phyloP scores from a whole-genome alignment of 148 eudicot species.

The Camellia lanceoleosa region DNA sequence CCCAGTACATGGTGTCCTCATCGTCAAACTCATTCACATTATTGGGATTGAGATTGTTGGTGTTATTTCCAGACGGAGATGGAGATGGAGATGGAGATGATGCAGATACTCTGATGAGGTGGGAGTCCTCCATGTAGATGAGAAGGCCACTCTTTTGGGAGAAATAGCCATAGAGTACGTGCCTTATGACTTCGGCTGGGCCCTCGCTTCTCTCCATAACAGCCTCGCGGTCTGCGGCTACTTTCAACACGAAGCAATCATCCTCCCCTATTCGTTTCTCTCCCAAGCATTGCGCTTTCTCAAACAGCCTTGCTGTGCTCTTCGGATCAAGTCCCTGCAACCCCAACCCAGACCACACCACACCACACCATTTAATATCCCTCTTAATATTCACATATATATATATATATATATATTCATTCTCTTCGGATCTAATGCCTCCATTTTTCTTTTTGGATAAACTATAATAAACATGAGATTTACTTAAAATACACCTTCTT shows the following conservation, averaged over 20 bases:
- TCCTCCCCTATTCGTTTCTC: slow-evolving; percentile 51
- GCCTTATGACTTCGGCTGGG: slow-evolving; percentile 49
- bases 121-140: slow-evolving; percentile 52
- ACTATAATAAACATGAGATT: no score
- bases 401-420: no score
- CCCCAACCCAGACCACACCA: background rate
- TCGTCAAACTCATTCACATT: background rate
- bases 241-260: slow-evolving; percentile 57
- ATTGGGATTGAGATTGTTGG: background rate
- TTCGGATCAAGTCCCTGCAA: slow-evolving; percentile 55
- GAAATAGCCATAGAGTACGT: slow-evolving; percentile 52
- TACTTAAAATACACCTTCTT: no score
- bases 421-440: no score
- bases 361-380: no score
- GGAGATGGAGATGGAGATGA: background rate
- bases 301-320: slow-evolving; percentile 45
- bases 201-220: slow-evolving; percentile 50
- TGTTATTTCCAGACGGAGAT: no score
- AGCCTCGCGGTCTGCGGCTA: slow-evolving; percentile 33
- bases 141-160: slow-evolving; percentile 55
- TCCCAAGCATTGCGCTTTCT: slow-evolving; percentile 45
- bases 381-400: no score
- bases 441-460: no score
- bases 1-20: slow-evolving; percentile 37
- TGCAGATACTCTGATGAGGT: slow-evolving; percentile 39